A percentile compares a stretch with the other conserved stretches of the same genome.
Conservation (phyloP, 1,284 basidiomycete species). For the Leccinum pachyderme region DNA sequence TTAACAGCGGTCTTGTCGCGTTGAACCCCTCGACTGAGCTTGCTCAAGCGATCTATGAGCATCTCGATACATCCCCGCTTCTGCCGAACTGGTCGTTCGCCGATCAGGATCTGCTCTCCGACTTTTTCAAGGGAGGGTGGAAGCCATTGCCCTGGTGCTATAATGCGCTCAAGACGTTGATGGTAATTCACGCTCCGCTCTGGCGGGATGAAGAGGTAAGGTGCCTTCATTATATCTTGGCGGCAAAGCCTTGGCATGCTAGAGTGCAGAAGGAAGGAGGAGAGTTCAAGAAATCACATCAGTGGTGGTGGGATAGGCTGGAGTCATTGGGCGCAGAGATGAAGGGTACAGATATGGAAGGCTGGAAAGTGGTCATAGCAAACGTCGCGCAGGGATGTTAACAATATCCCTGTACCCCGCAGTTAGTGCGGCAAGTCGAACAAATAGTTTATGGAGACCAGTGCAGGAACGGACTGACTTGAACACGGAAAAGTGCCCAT, state of each 20-base stretch:
- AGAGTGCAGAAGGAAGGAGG: conserved; percentile 36
- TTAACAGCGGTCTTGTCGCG: conserved; percentile 90
- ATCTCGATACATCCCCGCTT: conserved; percentile 67
- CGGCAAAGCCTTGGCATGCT: conserved; percentile 76
- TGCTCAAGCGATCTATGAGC: conserved; percentile 51
- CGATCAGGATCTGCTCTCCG: conserved; percentile 90
- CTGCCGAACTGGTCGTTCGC: conserved; percentile 79
- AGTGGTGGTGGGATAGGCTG: conserved; percentile 79
- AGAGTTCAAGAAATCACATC: conserved; percentile 50
- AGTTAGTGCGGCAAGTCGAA: background rate
- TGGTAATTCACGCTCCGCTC: conserved; percentile 61
- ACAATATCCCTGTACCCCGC: background rate
- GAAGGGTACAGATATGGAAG: conserved; percentile 43
- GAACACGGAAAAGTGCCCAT: background rate
- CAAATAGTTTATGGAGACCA: background rate
- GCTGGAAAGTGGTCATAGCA: conserved; percentile 51
- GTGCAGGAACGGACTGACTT: background rate
- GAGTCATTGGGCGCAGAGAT: conserved; percentile 51
- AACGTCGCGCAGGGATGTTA: conserved; percentile 39
- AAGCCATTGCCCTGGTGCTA: conserved; percentile 77
- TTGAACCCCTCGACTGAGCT: conserved; percentile 71
- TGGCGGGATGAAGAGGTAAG: conserved; percentile 81
- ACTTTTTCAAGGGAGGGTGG: conserved; percentile 76
- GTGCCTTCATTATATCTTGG: conserved; percentile 73
- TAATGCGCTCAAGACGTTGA: conserved; percentile 83